Percentiles rank a stretch among this genome's conserved stretches.
phyloP scores from a whole-genome alignment of 495 filamentous ascomycete genomes.

The Collariella sp. region DNA sequence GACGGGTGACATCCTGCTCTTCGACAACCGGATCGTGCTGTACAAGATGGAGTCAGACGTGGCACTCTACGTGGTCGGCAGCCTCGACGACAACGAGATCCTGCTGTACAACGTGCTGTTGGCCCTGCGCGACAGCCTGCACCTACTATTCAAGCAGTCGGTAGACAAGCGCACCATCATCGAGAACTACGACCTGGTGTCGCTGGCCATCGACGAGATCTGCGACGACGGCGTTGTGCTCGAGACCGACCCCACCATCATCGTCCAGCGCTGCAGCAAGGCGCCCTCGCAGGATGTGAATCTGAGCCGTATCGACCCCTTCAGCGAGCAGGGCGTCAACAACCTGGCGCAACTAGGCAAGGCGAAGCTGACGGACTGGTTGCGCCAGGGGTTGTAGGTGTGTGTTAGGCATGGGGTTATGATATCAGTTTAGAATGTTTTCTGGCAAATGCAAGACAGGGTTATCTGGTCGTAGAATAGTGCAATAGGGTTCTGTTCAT shows the following conservation, averaged over 20 bases:
- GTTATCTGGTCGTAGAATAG: not conserved
- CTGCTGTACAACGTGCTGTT: constrained; percentile 88
- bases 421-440: not conserved
- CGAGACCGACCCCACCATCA: constrained; percentile 89
- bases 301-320: constrained; percentile 77
- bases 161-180: constrained; percentile 96
- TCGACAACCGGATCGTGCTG: constrained; percentile 88
- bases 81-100: constrained; percentile 92
- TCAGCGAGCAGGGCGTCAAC: constrained; percentile 90
- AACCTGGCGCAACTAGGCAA: constrained; percentile 95
- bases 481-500: not conserved
- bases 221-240: constrained; percentile 95
- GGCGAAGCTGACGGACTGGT: constrained; percentile 78
- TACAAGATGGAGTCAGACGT: constrained; percentile 98
- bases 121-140: constrained; percentile 78
- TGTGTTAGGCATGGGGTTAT: not conserved
- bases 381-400: constrained; percentile 63
- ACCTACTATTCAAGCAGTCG: constrained; percentile 87
- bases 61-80: constrained; percentile 83
- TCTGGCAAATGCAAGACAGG: not conserved
- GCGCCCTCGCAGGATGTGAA: constrained; percentile 88
- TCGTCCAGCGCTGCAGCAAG: constrained; percentile 81
- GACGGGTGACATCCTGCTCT: constrained; percentile 88
- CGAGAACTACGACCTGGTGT: constrained; percentile 92
- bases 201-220: constrained; percentile 89